Evolutionary conservation across 2,329 filamentous ascomycete genomes (phyloP).

Genomic region (Arthrocladium fulminans): DNA sequence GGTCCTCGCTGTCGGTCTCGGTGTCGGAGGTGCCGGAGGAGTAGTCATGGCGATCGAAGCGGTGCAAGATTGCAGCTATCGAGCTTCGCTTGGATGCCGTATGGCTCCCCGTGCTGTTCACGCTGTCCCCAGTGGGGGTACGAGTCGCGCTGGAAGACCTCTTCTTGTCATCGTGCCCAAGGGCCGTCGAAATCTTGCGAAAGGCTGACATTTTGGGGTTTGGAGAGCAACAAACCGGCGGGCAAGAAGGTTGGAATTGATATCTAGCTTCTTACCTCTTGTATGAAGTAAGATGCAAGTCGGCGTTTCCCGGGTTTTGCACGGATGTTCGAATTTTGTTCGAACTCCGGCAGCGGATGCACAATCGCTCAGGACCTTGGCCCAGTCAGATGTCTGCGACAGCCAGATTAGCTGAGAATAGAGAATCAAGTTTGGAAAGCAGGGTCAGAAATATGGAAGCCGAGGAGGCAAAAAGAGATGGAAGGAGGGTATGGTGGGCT

Average conservation of each 20-base stretch:
- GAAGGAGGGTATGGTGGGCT: neutral
- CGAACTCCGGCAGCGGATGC: neutral
- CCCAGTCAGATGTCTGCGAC: neutral
- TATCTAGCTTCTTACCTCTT: neutral
- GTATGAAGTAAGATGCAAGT: no score
- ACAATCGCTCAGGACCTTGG: neutral
- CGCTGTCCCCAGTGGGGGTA: slow-evolving; percentile 3
- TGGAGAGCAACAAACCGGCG: neutral
- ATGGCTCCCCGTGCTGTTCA: neutral
- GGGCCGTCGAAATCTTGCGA: slow-evolving; percentile 50
- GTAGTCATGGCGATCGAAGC: slow-evolving; percentile 20
- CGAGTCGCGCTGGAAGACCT: slow-evolving; percentile 64
- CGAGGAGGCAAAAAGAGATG: neutral
- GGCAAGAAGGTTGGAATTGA: neutral
- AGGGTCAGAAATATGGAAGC: neutral
- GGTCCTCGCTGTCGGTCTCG: slow-evolving; percentile 28
- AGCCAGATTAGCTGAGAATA: no score
- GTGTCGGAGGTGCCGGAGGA: slow-evolving; percentile 35
- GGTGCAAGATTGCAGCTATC: slow-evolving; percentile 32
- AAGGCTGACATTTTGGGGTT: slow-evolving; percentile 6
- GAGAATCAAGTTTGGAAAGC: neutral
- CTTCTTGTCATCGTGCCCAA: slow-evolving; percentile 98
- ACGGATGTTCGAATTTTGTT: no score
- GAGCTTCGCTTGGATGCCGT: slow-evolving; percentile 28
- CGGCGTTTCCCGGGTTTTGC: no score